phyloP scores from a whole-genome alignment of 2,329 filamentous ascomycete species.

The Teratosphaeria nubilosa region DNA sequence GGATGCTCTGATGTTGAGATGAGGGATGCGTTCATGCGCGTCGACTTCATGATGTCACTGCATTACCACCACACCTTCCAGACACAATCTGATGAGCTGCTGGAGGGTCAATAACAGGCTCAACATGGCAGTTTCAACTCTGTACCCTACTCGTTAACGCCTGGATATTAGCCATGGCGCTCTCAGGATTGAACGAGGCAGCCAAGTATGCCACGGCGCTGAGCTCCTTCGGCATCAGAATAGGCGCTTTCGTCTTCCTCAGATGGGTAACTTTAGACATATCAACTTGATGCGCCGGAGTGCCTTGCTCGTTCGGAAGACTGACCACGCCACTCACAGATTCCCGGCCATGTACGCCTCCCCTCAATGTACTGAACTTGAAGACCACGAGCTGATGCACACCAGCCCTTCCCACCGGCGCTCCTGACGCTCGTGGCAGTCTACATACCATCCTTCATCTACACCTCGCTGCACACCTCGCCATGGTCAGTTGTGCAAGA shows the following conservation, averaged over 20 bases:
- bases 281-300: conserved; percentile 11
- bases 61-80: too few relatives aligned
- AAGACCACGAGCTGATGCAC: conserved; percentile 10
- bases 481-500: conserved; percentile 25
- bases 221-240: conserved; percentile 9
- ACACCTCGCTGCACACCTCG: conserved; percentile 19
- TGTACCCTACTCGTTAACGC: neutral
- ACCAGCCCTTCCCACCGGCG: conserved; percentile 22
- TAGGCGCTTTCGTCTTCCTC: conserved; percentile 24
- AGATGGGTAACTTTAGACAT: conserved; percentile 27
- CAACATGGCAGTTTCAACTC: neutral
- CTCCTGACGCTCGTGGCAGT: conserved; percentile 32
- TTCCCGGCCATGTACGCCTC: conserved; percentile 27
- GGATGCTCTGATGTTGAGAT: too few relatives aligned
- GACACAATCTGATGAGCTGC: too few relatives aligned
- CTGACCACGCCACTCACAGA: conserved; percentile 15
- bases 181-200: conserved; percentile 2
- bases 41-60: too few relatives aligned
- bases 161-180: conserved; percentile 1
- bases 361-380: neutral
- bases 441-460: conserved; percentile 35
- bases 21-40: too few relatives aligned
- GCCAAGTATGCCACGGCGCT: conserved; percentile 4
- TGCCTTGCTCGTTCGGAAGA: neutral
- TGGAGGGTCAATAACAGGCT: too few relatives aligned